A percentile compares a stretch with the other conserved stretches of the same genome.
Evolutionary conservation across 176 grass and related monocot species (phyloP).

Genomic region (Aegilops speltoides): DNA sequence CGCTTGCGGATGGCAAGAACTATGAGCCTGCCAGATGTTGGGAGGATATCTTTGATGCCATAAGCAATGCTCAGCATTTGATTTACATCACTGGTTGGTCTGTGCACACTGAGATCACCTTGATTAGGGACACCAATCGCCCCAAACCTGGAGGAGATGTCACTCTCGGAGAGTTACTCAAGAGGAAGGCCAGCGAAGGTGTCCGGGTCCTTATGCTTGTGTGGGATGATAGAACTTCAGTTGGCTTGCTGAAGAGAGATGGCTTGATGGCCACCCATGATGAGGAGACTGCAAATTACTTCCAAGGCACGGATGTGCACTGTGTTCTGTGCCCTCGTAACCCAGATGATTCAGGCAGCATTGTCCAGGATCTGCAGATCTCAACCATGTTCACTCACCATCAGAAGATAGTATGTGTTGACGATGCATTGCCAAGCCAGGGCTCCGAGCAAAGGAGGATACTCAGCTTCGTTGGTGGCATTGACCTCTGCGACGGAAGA

Average conservation of each 20-base stretch:
- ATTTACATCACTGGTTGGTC: conserved; percentile 74
- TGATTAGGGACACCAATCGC: conserved; percentile 58
- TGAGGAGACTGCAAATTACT: conserved; percentile 56
- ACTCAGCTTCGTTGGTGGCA: conserved; percentile 59
- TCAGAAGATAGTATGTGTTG: conserved; percentile 61
- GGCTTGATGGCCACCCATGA: conserved; percentile 68
- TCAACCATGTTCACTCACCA: conserved; percentile 74
- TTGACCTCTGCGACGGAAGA: conserved; percentile 69
- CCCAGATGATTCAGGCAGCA: conserved; percentile 56
- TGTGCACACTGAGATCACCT: conserved; percentile 51
- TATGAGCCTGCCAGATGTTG: conserved; percentile 66
- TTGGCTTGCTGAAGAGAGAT: conserved; percentile 56
- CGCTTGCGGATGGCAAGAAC: conserved; percentile 50
- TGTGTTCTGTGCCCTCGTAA: conserved; percentile 62
- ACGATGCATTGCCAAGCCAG: conserved; percentile 52
- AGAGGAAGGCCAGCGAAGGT: conserved; percentile 64
- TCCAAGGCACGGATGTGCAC: conserved; percentile 37
- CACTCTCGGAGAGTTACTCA: conserved; percentile 63
- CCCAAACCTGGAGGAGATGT: conserved; percentile 58
- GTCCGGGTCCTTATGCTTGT: conserved; percentile 59
- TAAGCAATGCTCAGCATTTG: conserved; percentile 52
- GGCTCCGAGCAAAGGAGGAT: conserved; percentile 54
- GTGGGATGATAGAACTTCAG: conserved; percentile 65
- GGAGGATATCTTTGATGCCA: conserved; percentile 72
- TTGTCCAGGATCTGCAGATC: conserved; percentile 64